phyloP scores from a whole-genome alignment of 1,139 yeast genomes.

The Sugiyamaella japonica region DNA sequence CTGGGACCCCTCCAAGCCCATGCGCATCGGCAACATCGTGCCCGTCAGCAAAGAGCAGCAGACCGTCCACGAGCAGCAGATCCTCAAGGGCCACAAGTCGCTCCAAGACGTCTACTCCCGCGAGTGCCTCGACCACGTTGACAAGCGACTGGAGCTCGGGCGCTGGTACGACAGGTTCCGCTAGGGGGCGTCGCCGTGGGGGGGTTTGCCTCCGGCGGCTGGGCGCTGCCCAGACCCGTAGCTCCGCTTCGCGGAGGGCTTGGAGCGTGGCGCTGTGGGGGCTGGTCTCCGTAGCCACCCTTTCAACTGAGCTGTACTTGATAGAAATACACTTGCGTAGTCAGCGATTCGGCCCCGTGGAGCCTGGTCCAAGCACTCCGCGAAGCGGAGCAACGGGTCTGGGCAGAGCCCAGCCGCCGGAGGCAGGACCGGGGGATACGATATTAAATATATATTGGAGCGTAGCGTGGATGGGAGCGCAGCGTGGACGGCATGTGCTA shows the following conservation, averaged over 20 bases:
- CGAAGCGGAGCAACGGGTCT: conserved; percentile 9
- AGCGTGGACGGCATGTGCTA: conserved; percentile 33
- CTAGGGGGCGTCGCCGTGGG: conserved; percentile 9
- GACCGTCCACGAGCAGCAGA: conserved; percentile 68
- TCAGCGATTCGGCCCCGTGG: too few species aligned
- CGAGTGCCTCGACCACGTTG: conserved; percentile 60
- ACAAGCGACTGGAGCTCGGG: conserved; percentile 71
- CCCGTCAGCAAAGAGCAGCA: conserved; percentile 89
- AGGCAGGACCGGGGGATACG: background rate
- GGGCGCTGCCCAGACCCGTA: conserved; percentile 10
- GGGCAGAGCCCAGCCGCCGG: conserved; percentile 15
- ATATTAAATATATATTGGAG: conserved; percentile 39
- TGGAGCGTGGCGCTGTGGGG: background rate
- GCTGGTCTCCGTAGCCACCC: too few species aligned
- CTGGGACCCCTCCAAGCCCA: conserved; percentile 69
- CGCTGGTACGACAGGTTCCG: conserved; percentile 47
- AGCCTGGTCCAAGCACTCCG: background rate
- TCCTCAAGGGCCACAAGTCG: conserved; percentile 62
- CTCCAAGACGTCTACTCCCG: conserved; percentile 63
- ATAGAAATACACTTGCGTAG: background rate
- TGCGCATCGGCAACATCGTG: conserved; percentile 70
- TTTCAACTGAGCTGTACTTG: too few species aligned
- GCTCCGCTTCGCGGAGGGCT: conserved; percentile 9
- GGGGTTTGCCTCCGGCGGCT: conserved; percentile 13
- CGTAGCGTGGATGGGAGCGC: background rate